A percentile compares a stretch with the other conserved stretches of the same genome.
Evolutionary conservation across 2,329 filamentous ascomycete species (phyloP).

Genomic region (Hypoxylon sp.): DNA sequence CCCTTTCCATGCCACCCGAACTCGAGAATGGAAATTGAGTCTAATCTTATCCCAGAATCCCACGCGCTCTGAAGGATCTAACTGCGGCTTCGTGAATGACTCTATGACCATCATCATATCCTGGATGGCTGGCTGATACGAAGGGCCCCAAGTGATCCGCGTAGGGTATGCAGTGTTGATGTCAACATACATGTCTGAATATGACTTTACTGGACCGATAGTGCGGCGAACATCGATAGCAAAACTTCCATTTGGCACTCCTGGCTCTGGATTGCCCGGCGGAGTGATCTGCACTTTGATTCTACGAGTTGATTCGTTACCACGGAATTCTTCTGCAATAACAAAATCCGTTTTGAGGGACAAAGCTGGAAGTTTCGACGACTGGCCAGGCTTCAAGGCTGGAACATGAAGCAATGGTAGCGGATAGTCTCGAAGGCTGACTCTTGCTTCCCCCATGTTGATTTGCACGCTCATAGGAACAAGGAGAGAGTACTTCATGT

Average conservation of each 20-base stretch:
- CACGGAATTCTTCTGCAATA: conserved; percentile 92
- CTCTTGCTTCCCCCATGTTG: conserved; percentile 88
- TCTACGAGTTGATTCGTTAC: conserved; percentile 82
- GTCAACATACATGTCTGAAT: conserved; percentile 90
- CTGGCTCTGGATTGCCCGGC: conserved; percentile 71
- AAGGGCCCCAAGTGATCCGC: conserved; percentile 95
- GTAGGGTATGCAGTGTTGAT: conserved; percentile 95
- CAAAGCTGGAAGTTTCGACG: conserved; percentile 83
- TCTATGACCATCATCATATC: conserved; percentile 99
- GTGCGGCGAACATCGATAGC: conserved; percentile 90
- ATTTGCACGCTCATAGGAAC: conserved; percentile 92
- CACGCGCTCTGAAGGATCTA: conserved; percentile 92
- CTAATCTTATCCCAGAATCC: conserved; percentile 99
- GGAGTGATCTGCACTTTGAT: conserved; percentile 89
- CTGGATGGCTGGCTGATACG: conserved; percentile 97
- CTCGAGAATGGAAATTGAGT: conserved; percentile 91
- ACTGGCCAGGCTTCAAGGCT: conserved; percentile 82
- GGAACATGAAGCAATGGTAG: conserved; percentile 93
- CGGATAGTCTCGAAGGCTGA: conserved; percentile 94
- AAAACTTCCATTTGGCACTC: conserved; percentile 75
- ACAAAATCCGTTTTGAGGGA: conserved; percentile 93
- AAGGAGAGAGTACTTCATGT: conserved; percentile 91
- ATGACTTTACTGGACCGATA: conserved; percentile 95
- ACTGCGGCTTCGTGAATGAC: conserved; percentile 94
- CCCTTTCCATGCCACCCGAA: conserved; percentile 91